Base-by-base conservation (phyloP, 73 alveolate genomes). In the Paramecium tetraurelia region DNA sequence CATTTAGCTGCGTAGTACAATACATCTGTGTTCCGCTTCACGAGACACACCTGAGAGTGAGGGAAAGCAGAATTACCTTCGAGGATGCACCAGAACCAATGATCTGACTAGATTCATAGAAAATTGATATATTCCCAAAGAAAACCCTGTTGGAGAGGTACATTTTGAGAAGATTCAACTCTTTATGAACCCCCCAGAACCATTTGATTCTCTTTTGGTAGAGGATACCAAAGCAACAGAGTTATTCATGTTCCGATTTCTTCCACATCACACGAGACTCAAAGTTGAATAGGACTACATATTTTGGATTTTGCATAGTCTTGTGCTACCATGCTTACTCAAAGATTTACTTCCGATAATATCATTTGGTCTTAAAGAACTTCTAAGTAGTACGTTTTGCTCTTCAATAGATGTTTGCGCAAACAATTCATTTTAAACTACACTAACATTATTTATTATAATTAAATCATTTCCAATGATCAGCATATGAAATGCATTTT, bases 81-180 rank as follows among this genome's bases (percentile, higher is more conserved):
- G 63, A 31, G 27, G 90, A 80, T 43, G 90, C 90, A 21, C 90
- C 90, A 31, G 90, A 44, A 48, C 90, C 90, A 24, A 80, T 44
- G 24, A 80, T 46, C 35, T 48, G 33, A 24, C 33, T 33, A 18
- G 90, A 80, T 31, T 80, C 90, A 80, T 80, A 80, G 57, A 80
- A 80, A 35, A 44, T 40, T 10, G 75, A 44, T 40, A 80, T 80
- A 44, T 80, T 80, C 29, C 90, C 90, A 80, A 80, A 75, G 59
- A 48, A 80, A 22, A 80, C 43, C 48, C 57, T 40, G 14, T 18
- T 18, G 22, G 90, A 41, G 70, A 80, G 75, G 31, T 21, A 46
- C 46, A 31, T 31, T 46, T 80, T 80, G 18, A 80, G 72, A 24
- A 9, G 20, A 27, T 80, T 80, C 59, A 80, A 46, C 18, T 53